A percentile compares a stretch with the other conserved stretches of the same genome.
Conservation (phyloP, 2,329 filamentous ascomycete genomes). For the Neonectria neomacrospora region DNA sequence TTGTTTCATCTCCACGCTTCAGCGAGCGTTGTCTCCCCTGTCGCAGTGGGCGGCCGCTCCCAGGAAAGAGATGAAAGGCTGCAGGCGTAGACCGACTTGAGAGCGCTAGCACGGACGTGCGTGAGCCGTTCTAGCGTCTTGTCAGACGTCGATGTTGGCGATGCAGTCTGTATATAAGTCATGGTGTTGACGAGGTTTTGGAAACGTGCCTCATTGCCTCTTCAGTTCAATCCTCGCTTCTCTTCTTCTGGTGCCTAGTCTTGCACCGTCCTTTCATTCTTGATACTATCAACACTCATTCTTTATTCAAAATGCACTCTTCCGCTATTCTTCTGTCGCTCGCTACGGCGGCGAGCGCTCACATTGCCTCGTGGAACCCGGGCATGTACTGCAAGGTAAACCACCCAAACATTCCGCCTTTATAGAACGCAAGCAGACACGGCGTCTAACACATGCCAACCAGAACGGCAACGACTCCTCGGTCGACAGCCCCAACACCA, state of each 20-base stretch:
- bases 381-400: slow-evolving; percentile 46
- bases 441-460: background rate
- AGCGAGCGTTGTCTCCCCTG: slow-evolving; percentile 2
- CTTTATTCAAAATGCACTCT: slow-evolving; percentile 33
- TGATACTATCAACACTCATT: slow-evolving; percentile 7
- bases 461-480: slow-evolving; percentile 47
- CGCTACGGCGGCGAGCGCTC: slow-evolving; percentile 37
- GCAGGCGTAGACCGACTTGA: background rate
- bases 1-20: slow-evolving; percentile 33
- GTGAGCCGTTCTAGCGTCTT: background rate
- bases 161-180: slow-evolving; percentile 6
- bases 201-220: background rate
- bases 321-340: slow-evolving; percentile 37
- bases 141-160: background rate
- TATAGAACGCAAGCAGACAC: accelerated
- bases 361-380: slow-evolving; percentile 44
- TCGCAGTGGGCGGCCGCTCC: slow-evolving; percentile 35
- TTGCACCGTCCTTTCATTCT: slow-evolving; percentile 36
- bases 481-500: slow-evolving; percentile 55
- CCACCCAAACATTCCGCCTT: background rate
- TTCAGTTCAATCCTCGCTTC: slow-evolving; percentile 27
- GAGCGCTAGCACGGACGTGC: background rate
- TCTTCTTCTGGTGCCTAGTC: slow-evolving; percentile 36
- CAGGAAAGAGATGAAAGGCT: slow-evolving; percentile 39
- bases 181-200: background rate